Evolutionary conservation across 2,329 filamentous ascomycete species (phyloP).

Genomic region (Neofusicoccum laricinum): DNA sequence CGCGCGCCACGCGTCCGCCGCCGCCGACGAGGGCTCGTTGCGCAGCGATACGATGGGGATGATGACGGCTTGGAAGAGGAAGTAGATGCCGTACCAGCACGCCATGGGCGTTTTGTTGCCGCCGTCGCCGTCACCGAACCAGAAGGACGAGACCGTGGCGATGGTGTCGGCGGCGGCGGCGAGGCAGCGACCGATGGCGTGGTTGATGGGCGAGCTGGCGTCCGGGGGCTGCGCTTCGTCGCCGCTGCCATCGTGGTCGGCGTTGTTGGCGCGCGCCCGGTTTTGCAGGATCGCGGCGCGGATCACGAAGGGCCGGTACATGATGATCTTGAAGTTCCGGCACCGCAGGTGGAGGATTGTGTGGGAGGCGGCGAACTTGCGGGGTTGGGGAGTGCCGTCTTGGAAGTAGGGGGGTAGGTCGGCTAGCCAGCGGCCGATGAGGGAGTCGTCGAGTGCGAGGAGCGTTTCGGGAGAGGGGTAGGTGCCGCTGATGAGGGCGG

Average conservation of each 20-base stretch:
- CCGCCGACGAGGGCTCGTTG: constrained; percentile 38
- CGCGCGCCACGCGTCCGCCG: constrained; percentile 39
- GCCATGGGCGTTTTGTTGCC: neutral
- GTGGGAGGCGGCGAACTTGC: constrained; percentile 40
- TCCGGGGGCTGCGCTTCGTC: no score
- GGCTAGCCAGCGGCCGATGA: constrained; percentile 40
- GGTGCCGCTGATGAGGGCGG: constrained; percentile 44
- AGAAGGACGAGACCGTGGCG: neutral
- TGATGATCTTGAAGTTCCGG: constrained; percentile 48
- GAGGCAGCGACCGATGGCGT: neutral
- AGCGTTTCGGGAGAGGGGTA: constrained; percentile 43
- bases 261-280: no score
- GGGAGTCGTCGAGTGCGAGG: constrained; percentile 39
- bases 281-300: constrained; percentile 34
- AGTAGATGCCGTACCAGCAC: constrained; percentile 25
- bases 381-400: constrained; percentile 29
- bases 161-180: constrained; percentile 1
- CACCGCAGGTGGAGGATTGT: constrained; percentile 46
- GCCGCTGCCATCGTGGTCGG: no score
- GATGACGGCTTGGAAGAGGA: constrained; percentile 49
- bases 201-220: neutral
- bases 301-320: constrained; percentile 48
- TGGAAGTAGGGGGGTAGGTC: constrained; percentile 38
- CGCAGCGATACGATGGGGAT: constrained; percentile 50
- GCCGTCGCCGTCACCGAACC: neutral